Base-by-base conservation (phyloP, 805 yeast genomes). In the Saccharomycopsis vini region DNA sequence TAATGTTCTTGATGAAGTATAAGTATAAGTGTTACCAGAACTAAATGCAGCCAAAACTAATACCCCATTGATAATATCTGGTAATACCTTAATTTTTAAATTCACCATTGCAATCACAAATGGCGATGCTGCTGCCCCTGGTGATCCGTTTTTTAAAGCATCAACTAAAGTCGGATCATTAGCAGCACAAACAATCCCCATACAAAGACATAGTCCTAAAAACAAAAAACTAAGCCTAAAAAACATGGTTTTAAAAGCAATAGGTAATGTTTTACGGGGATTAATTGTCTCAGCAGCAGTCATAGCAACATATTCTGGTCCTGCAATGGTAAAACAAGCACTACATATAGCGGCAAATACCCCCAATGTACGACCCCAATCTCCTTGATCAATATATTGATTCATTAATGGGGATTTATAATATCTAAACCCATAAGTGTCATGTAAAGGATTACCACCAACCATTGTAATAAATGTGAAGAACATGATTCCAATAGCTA, bases 281-380 rank as follows among this genome's bases (percentile, higher is more conserved):
- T 77, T 68, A 28, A 71, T 64, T 2, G 85, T 77, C 58, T 87
- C 95, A 38, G 94, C 87, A 2, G 95, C 94, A 28, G 85, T 77
- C 83, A 83, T 79, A 1, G 90, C 72, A 29, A 87, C 74, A 54
- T 83, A 82, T 60, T 87, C 95, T 2, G 95, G 94, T 0, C 95
- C 95, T 3, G 85, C 85, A 51, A 83, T 77, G 12, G 92, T 81
- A 58, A 81, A 86, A 23, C 82, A 67, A 5, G 95, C 95, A 48
- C 75, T 77, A 42, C 75, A 69, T 37, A 84, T 60, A 49, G 89
- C 81, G 0, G 79, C 71, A 53, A 82, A 60, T 54, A 82, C 83
- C 1, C 90, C 95, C 53, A 79, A 73, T 53, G 81, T 80, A 47
- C 80, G 63, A 20, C 90, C 92, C 39, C 73, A 53, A 29, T 59